Evolutionary conservation across 257 asterid species (phyloP), one percentile per base, ranked within the genome.

Genomic region (Petrea volubilis): DNA sequence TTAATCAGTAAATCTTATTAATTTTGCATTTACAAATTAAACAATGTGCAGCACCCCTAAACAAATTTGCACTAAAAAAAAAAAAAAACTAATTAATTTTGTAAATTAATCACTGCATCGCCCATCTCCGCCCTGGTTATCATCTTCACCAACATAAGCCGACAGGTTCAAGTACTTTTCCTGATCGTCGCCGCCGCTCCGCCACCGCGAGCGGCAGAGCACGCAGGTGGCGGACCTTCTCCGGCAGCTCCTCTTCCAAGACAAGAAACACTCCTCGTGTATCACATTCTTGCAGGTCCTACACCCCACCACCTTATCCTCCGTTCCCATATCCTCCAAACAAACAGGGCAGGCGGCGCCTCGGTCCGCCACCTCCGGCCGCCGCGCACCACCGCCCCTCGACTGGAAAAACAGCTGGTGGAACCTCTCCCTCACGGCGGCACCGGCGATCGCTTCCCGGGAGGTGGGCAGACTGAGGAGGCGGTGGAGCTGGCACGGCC

Each of bases 151-250:
- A 10, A 91, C 80, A 71, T 81, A 91, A 49, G 96, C 92, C 38
- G 97, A 85, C 7, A 94, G 84, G 68, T 94, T 94, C 88, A 94
- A 68, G 73, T 94, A 94, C 88, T 73, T 86, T 10, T 86, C 90
- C 15, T 78, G 87, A 56, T 86, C 92, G 44, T 80, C 44, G 58
- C 86, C 73, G 67, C 85, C 71, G 74, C 72, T 84, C 62, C 93
- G 86, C 97, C 97, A 91, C 89, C 88, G 83, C 47, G 98, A 90
- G 10, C 98, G 96, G 81, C 99, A 94, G 60, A 94, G 88, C 67
- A 91, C 99, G 71, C 99, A 94, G 23, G 93, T 86, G 28, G 86
- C 70, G 0, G 87, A 82, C 67, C 96, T 74, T 67, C 96, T 89
- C 73, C 96, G 84, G 78, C 87, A 83, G 63, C 86, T 86, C 76